phyloP scores from a whole-genome alignment of 148 eudicot genomes.

The Camellia japonica region DNA sequence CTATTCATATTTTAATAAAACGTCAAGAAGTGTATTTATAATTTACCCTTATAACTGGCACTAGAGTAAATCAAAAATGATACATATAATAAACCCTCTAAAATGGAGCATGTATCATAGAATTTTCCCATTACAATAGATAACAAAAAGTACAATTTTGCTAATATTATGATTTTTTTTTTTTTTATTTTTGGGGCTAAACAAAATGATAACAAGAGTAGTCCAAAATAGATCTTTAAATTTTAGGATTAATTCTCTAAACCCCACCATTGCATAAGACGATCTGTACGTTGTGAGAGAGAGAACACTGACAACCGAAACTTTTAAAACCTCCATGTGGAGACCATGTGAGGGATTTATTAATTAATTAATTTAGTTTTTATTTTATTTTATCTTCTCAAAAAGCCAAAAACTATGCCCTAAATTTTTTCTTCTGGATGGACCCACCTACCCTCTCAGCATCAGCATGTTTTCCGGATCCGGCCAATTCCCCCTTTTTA shows the following conservation, averaged over 20 bases:
- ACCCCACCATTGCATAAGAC: constrained; percentile 12
- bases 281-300: constrained; percentile 7
- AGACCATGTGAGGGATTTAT: constrained; percentile 23
- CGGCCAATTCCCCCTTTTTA: constrained; percentile 25
- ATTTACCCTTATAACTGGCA: too few species aligned
- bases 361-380: background rate
- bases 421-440: constrained; percentile 13
- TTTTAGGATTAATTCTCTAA: background rate
- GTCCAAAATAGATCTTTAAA: too few species aligned
- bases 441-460: constrained; percentile 17
- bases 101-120: too few species aligned
- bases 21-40: too few species aligned
- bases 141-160: too few species aligned
- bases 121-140: too few species aligned
- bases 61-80: too few species aligned
- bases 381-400: background rate
- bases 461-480: constrained; percentile 41
- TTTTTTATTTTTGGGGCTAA: too few species aligned
- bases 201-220: too few species aligned
- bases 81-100: too few species aligned
- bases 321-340: constrained; percentile 28
- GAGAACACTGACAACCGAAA: constrained; percentile 16
- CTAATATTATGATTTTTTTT: too few species aligned
- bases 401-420: constrained; percentile 5
- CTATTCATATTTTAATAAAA: too few species aligned